Evolutionary conservation across 352 stramenopile genomes (phyloP), one percentile per base, ranked within the genome.

Genomic region (Globisporangium cylindrosporum): DNA sequence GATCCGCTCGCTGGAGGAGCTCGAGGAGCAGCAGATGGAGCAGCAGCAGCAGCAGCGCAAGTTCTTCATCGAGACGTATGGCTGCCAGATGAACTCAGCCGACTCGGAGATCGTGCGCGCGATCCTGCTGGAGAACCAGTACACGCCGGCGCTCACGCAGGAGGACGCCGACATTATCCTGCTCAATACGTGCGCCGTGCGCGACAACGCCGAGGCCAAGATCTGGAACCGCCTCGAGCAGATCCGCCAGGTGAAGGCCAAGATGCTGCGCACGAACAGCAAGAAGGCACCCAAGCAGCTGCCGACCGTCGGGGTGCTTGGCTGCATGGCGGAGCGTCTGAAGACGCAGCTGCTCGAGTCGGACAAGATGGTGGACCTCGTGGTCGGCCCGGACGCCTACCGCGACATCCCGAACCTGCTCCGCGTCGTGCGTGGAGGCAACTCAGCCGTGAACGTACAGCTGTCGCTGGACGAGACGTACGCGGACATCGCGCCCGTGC

Each of bases 31-130:
- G n/a, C 55, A 60, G 27, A 14, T 43, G 18, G 38, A 46, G 38
- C 57, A 38, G 20, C 34, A 32, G 3, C 34, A 32, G 3, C 38
- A 34, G 57, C 51, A 59, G 18, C 74, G 79, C 24, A 88, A 82
- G 48, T 95, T 95, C 70, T 92, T 83, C 73, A 93, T 95, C 53
- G 88, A 95, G 70, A 99, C 97, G 14, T 99, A 99, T 81, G 97
- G 98, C 9, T 99, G 98, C 86, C 97, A 99, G 86, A 99, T 99
- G 97, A 99, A 99, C 81, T 95, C 98, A 59, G 95, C 93, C 66
- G 98, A 99, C 82, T 98, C 91, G 60, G 97, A 99, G 73, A 99
- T 99, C 78, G 97, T 99, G 53, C 87, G 91, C 20, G 86, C 92
- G 38, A 95, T 99, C 43, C 79, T 99, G 29, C 69, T 98, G 48